phyloP scores from a whole-genome alignment of 1,284 basidiomycete genomes.

The Sanghuangporus sanghuang region DNA sequence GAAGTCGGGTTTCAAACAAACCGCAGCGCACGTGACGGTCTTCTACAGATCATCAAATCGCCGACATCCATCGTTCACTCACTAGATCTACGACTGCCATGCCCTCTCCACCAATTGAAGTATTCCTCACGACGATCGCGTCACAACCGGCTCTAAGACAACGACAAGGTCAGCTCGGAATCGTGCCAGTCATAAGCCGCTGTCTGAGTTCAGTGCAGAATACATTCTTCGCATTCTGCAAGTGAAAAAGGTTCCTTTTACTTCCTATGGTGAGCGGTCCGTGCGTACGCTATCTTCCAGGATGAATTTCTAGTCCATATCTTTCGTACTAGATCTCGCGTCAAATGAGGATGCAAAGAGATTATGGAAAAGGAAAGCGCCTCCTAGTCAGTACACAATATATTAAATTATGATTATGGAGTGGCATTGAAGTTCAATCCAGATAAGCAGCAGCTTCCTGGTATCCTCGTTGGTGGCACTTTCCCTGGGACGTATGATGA shows the following conservation, averaged over 20 bases:
- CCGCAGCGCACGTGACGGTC: too few relatives aligned
- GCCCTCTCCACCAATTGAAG: slow-evolving; percentile 71
- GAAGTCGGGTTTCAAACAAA: too few relatives aligned
- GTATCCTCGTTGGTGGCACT: slow-evolving; percentile 67
- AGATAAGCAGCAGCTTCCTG: slow-evolving; percentile 79
- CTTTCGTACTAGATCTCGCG: slow-evolving; percentile 52
- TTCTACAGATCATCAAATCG: too few relatives aligned
- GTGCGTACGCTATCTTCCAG: neutral
- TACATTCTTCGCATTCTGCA: slow-evolving; percentile 72
- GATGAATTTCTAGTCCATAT: too few relatives aligned
- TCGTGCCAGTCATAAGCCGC: neutral
- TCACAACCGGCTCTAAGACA: slow-evolving; percentile 70
- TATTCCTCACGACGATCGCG: slow-evolving; percentile 81
- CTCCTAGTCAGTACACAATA: slow-evolving; percentile 41
- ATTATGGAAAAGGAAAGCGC: slow-evolving; percentile 74
- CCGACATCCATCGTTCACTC: too few relatives aligned
- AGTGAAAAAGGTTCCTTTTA: slow-evolving; percentile 76
- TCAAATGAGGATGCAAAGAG: slow-evolving; percentile 76
- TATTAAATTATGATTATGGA: neutral
- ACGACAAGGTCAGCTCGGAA: slow-evolving; percentile 53
- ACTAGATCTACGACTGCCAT: slow-evolving; percentile 31
- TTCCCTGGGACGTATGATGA: slow-evolving; percentile 47
- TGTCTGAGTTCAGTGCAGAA: slow-evolving; percentile 35
- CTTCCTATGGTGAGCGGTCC: slow-evolving; percentile 41
- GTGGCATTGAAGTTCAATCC: neutral